Conservation (phyloP, 768 basidiomycete species). For the Pisolithus tinctorius region DNA sequence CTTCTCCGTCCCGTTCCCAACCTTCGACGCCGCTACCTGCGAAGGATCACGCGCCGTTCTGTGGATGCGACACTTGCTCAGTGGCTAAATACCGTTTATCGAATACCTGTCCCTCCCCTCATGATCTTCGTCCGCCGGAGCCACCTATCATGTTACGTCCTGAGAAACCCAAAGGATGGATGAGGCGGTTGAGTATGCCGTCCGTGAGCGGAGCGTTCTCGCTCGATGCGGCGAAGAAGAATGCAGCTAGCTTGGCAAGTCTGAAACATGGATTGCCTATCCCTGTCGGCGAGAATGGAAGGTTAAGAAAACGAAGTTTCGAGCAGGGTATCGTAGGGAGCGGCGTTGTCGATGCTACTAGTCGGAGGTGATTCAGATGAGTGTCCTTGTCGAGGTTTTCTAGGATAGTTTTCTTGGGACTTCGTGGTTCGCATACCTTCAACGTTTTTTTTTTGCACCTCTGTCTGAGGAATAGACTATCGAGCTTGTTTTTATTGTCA, state of each 20-base stretch:
- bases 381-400: background rate
- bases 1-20: conserved; percentile 24
- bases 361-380: conserved; percentile 22
- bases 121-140: conserved; percentile 36
- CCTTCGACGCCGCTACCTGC: conserved; percentile 18
- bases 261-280: conserved; percentile 25
- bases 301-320: conserved; percentile 29
- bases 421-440: background rate
- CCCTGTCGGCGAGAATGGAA: conserved; percentile 44
- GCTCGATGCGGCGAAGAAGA: conserved; percentile 49
- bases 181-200: conserved; percentile 73
- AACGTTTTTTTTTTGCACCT: no score
- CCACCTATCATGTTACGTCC: conserved; percentile 40
- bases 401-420: background rate
- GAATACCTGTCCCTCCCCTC: conserved; percentile 20
- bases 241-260: conserved; percentile 32
- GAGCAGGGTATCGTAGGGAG: conserved; percentile 33
- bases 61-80: conserved; percentile 62
- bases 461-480: no score
- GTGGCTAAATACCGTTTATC: conserved; percentile 44
- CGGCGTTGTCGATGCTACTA: conserved; percentile 48
- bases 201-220: conserved; percentile 54
- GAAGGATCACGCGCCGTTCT: conserved; percentile 51
- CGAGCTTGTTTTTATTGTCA: background rate
- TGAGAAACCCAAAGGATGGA: conserved; percentile 67